phyloP scores from a whole-genome alignment of 2,329 filamentous ascomycete genomes.

The Pseudopithomyces chartarum region DNA sequence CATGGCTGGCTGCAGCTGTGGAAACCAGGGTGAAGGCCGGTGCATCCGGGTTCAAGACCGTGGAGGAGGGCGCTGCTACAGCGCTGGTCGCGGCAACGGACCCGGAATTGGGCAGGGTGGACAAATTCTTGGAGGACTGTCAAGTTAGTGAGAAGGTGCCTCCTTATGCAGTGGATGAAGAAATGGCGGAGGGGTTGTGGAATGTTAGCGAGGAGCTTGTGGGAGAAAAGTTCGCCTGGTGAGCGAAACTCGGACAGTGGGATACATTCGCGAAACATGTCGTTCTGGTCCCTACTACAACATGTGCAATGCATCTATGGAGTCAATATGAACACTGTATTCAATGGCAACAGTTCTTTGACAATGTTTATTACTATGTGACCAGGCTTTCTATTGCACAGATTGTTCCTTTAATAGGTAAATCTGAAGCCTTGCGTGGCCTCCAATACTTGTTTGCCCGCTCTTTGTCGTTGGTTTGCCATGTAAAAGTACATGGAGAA shows the following conservation, averaged over 20 bases:
- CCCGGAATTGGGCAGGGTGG: constrained; percentile 31
- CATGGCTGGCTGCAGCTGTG: neutral
- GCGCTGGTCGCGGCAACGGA: constrained; percentile 38
- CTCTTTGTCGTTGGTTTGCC: constrained; percentile 56
- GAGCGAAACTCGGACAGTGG: neutral
- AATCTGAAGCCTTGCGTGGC: constrained; percentile 53
- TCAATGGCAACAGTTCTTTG: neutral
- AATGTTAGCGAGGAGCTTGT: constrained; percentile 18
- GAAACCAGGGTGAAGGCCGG: neutral
- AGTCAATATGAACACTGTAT: neutral
- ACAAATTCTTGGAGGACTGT: constrained; percentile 14
- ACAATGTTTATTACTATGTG: neutral
- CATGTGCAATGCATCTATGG: neutral
- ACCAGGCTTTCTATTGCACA: neutral
- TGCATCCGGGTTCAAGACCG: constrained; percentile 24
- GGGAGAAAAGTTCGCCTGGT: constrained; percentile 17
- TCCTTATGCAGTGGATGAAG: constrained; percentile 24
- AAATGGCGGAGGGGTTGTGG: constrained; percentile 34
- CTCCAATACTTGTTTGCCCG: constrained; percentile 57
- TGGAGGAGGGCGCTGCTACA: constrained; percentile 44
- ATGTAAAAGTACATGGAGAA: constrained; percentile 61
- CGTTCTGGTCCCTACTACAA: neutral
- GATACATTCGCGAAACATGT: neutral
- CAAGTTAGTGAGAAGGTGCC: constrained; percentile 1
- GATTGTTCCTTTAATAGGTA: constrained; percentile 42